Evolutionary conservation across 1,139 yeast species (phyloP).

Genomic region (Pichia sp.): DNA sequence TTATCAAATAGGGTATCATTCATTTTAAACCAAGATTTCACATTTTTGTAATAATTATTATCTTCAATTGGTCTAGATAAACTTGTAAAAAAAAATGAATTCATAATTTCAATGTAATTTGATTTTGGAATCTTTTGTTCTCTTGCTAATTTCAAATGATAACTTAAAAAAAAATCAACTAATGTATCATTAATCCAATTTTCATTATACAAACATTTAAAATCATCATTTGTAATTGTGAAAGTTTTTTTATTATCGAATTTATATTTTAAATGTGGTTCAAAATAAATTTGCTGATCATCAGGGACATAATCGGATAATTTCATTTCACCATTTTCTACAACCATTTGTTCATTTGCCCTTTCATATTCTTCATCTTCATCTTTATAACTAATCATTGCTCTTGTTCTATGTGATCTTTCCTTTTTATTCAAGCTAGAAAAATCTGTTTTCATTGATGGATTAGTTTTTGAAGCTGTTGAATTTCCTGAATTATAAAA

Average conservation of each 20-base stretch:
- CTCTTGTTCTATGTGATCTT: constrained; percentile 6
- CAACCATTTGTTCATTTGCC: constrained; percentile 13
- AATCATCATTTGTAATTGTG: constrained; percentile 54
- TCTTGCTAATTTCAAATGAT: constrained; percentile 39
- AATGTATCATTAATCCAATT: constrained; percentile 75
- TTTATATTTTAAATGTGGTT: constrained; percentile 47
- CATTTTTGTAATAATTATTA: constrained; percentile 50
- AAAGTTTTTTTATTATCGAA: constrained; percentile 45
- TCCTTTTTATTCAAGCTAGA: constrained; percentile 12
- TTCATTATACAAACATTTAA: constrained; percentile 58
- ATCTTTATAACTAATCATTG: constrained; percentile 10
- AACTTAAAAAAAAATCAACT: constrained; percentile 65
- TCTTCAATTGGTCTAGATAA: constrained; percentile 34
- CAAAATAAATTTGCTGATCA: constrained; percentile 33
- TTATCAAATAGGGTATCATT: constrained; percentile 53
- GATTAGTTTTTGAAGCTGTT: not conserved
- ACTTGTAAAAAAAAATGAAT: constrained; percentile 79
- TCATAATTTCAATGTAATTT: constrained; percentile 58
- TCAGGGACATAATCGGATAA: constrained; percentile 24
- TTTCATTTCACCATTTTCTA: constrained; percentile 11
- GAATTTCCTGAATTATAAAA: not conserved
- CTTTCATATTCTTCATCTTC: constrained; percentile 14
- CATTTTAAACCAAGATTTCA: constrained; percentile 75
- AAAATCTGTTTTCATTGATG: constrained; percentile 9
- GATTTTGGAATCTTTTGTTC: constrained; percentile 25